These are phyloP conservation scores for Diutina rugosa DNA, from an alignment of 1,139 yeast genomes.

Conservation along the genomic window DNA sequence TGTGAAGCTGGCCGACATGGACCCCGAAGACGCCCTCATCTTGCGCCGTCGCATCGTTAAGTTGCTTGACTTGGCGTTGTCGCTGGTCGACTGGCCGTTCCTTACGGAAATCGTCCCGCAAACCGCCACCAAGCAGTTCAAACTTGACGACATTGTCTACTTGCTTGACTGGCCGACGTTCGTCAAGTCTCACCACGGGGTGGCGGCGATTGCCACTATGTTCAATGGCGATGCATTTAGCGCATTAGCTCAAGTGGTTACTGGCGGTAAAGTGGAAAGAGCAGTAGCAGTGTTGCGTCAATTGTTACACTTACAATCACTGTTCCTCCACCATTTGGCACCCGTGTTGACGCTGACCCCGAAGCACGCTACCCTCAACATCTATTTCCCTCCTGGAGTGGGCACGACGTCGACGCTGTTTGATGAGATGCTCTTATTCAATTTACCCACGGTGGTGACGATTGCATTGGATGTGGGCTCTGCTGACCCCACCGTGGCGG, in stretches of 20 bases:
- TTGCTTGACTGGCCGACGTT: conserved; percentile 9
- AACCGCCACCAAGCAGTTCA: not conserved
- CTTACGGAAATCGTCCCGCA: conserved; percentile 26
- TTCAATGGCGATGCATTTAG: conserved; percentile 46
- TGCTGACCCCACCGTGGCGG: not conserved
- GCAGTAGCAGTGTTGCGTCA: conserved; percentile 33
- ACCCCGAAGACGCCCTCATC: not conserved
- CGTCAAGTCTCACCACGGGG: conserved; percentile 53
- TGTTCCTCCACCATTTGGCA: conserved; percentile 17
- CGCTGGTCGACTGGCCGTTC: conserved; percentile 52
- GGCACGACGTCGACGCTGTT: conserved; percentile 57
- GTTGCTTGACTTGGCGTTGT: conserved; percentile 39
- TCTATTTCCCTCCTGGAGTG: conserved; percentile 35
- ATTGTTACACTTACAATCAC: conserved; percentile 40
- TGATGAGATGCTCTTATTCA: conserved; percentile 58
- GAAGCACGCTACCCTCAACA: conserved; percentile 24
- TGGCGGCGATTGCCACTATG: conserved; percentile 47
- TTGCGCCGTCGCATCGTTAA: conserved; percentile 43
- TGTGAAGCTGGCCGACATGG: conserved; percentile 18
- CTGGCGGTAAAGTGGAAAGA: conserved; percentile 11
- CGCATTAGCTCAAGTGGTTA: conserved; percentile 16
- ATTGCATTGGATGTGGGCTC: not conserved
- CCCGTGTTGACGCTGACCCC: conserved; percentile 7
- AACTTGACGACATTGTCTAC: not conserved
- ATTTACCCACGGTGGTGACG: conserved; percentile 27